Evolutionary conservation across 345 rosid genomes (phyloP), one percentile per base, ranked within the genome.

Genomic region (Eucalyptus tenuipes): DNA sequence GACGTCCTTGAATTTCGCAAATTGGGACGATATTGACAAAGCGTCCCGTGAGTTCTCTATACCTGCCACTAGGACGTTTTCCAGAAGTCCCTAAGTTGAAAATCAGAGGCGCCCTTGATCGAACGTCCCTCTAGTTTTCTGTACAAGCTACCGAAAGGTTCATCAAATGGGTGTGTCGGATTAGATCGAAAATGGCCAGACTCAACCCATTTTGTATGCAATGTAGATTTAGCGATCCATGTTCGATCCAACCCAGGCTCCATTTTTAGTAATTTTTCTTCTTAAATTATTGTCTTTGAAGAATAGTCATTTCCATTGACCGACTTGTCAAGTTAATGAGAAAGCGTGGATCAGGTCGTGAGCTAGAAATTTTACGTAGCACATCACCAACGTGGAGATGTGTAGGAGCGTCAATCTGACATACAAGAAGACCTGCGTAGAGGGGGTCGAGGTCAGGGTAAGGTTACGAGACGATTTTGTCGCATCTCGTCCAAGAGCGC

Each of bases 161-260:
- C 24, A 52, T 52, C 55, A 17, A 52, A 52, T 17, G 20, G 24
- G 53, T 7, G 9, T 52, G 55, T 50, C 8, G 4, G 8, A 50
- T 50, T 50, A 17, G 55, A 50, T 50, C 1, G 8, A 50, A 50
- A 50, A 50, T 50, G 55, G 55, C 55, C 8, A 50, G 4, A 50
- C 55, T 50, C 2, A 9, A 20, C 2, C 27, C 59, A 55, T 22
- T 6, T 61, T 29, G 6, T 13, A 12, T 13, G 71, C 33, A 13
- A 61, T 13, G 15, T 7, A 29, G 3, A 29, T 64, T 64, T 64
- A 13, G 8, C 0, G 2, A 64, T 13, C 3, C 33, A 7, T 64
- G 13, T n/a, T 15, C 10, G 3, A 64, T 31, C 10, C 5, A 2
- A 29, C 0, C 71, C 5, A 29, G 3, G 15, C 37, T n/a, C 68